Percentiles rank a stretch among this genome's conserved stretches.
phyloP scores from a whole-genome alignment of 371 early-diverging fungal species.

The Nematocida parisii region DNA sequence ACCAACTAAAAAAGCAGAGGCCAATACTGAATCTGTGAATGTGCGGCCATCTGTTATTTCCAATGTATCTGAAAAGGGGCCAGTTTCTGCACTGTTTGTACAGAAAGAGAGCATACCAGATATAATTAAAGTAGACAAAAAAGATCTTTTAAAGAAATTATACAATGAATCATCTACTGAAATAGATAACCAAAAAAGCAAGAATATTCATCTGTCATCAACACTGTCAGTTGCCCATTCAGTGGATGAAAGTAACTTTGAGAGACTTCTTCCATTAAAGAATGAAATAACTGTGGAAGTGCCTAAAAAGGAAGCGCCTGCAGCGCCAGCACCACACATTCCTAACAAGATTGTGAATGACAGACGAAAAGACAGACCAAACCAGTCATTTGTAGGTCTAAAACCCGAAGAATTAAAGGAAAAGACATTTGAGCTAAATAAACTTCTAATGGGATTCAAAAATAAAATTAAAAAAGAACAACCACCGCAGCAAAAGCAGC shows the following conservation, averaged over 20 bases:
- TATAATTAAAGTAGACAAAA: background rate
- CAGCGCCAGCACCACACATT: background rate
- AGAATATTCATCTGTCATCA: constrained; percentile 16
- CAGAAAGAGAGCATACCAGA: background rate
- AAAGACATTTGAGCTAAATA: constrained; percentile 40
- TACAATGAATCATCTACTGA: constrained; percentile 8
- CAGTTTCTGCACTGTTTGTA: background rate
- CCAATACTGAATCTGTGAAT: no score
- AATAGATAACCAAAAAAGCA: background rate
- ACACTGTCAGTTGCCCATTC: constrained; percentile 9
- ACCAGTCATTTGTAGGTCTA: constrained; percentile 49
- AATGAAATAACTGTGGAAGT: background rate
- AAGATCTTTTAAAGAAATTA: background rate
- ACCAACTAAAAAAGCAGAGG: no score
- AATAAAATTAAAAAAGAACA: constrained; percentile 9
- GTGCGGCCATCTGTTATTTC: background rate
- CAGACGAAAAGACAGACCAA: constrained; percentile 19
- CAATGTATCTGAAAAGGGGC: background rate
- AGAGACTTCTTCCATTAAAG: constrained; percentile 44
- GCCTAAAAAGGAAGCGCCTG: background rate
- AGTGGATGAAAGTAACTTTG: constrained; percentile 41
- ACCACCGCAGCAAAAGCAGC: background rate
- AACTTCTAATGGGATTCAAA: constrained; percentile 34
- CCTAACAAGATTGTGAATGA: background rate
- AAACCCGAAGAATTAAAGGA: constrained; percentile 54